Conservation (phyloP, 1,284 basidiomycete genomes). For the Pyrrhoderma lamaoense region DNA sequence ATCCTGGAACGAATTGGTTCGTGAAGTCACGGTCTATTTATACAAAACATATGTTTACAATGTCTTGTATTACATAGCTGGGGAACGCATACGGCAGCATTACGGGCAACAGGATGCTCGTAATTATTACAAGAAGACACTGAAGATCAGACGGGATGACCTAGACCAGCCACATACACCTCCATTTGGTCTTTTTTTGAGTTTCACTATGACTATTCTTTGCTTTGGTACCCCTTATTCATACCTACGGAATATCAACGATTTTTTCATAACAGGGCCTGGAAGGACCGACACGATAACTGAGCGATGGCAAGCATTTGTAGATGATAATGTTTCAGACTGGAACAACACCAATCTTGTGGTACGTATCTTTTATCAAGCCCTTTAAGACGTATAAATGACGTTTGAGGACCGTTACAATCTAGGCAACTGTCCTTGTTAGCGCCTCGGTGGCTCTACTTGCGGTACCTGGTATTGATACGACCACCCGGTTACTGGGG, state of each 20-base stretch:
- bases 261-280: constrained; percentile 11
- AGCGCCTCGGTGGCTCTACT: constrained; percentile 47
- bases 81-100: constrained; percentile 17
- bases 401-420: not conserved
- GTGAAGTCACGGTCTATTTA: not conserved
- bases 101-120: constrained; percentile 18
- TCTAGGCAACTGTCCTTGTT: constrained; percentile 49
- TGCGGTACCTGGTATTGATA: constrained; percentile 36
- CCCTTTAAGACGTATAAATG: not conserved
- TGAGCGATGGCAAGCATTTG: constrained; percentile 33
- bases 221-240: constrained; percentile 49
- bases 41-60: not conserved
- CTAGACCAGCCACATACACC: constrained; percentile 28
- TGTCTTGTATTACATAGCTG: constrained; percentile 6
- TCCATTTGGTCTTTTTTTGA: constrained; percentile 25
- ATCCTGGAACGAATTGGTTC: constrained; percentile 16
- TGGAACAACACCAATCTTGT: constrained; percentile 9
- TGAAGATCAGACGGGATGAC: constrained; percentile 6
- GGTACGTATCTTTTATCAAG: not conserved
- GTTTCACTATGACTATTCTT: constrained; percentile 33
- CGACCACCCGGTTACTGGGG: constrained; percentile 34
- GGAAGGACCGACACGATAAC: constrained; percentile 39
- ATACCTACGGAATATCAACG: constrained; percentile 42
- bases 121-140: constrained; percentile 6
- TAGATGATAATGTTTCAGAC: constrained; percentile 39